phyloP scores from a whole-genome alignment of 2,329 filamentous ascomycete species.

The Botrytis aclada region DNA sequence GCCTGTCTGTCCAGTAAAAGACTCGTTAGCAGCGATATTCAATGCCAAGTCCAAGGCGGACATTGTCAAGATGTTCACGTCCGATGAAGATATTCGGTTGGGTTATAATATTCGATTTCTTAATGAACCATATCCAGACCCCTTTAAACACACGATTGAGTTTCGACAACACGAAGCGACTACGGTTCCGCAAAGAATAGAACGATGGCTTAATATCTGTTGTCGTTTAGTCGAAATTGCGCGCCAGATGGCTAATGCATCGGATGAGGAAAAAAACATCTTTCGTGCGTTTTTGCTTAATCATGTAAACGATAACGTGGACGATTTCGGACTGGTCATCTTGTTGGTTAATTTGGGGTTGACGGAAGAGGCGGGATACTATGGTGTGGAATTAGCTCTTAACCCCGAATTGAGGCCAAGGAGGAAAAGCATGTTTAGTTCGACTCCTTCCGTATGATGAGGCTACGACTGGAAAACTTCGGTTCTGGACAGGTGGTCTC shows the following conservation, averaged over 20 bases:
- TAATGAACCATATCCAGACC: background rate
- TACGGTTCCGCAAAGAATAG: slow-evolving; percentile 19
- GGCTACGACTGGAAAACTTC: background rate
- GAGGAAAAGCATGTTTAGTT: background rate
- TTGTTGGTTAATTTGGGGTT: slow-evolving; percentile 3
- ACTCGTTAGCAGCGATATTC: background rate
- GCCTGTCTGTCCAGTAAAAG: background rate
- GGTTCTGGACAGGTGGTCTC: background rate
- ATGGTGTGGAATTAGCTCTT: background rate
- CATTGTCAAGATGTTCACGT: background rate
- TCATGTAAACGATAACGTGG: background rate
- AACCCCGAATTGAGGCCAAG: background rate
- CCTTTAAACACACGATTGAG: slow-evolving; percentile 27
- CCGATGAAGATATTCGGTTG: background rate
- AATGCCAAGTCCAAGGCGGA: background rate
- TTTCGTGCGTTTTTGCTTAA: background rate
- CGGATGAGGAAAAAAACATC: background rate
- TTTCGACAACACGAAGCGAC: slow-evolving; percentile 31
- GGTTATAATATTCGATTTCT: slow-evolving; percentile 4
- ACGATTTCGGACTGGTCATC: background rate
- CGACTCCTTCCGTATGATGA: background rate
- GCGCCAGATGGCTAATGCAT: background rate
- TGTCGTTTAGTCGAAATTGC: slow-evolving; percentile 23
- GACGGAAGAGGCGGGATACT: background rate
- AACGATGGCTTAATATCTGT: slow-evolving; percentile 25